phyloP scores from a whole-genome alignment of 257 asterid genomes.

The Handroanthus guayacan region DNA sequence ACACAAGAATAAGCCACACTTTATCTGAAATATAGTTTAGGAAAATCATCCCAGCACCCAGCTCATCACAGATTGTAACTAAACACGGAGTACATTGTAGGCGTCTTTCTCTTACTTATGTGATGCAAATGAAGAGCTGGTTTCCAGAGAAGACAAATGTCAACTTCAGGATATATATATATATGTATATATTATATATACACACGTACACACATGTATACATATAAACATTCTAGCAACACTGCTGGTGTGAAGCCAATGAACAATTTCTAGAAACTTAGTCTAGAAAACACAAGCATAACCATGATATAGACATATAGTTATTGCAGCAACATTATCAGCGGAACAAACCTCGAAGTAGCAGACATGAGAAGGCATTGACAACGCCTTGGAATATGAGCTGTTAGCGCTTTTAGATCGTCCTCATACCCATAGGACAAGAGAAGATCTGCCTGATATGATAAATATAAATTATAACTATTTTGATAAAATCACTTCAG shows the following conservation, averaged over 20 bases:
- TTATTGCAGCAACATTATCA: slow-evolving; percentile 3
- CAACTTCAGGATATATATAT: not conserved
- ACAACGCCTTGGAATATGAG: slow-evolving; percentile 83
- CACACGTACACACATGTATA: not conserved
- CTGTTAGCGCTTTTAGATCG: slow-evolving; percentile 79
- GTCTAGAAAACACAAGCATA: slow-evolving; percentile 12
- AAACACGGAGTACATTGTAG: not conserved
- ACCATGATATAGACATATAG: slow-evolving; percentile 19
- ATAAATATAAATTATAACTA: slow-evolving; percentile 34
- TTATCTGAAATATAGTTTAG: not conserved
- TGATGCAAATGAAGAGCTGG: not conserved
- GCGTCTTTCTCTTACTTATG: not conserved
- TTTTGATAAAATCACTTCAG: slow-evolving; percentile 21
- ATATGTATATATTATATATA: not conserved
- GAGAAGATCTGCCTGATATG: slow-evolving; percentile 92
- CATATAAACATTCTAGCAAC: not conserved
- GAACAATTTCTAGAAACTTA: slow-evolving; percentile 12
- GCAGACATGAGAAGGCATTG: slow-evolving; percentile 99
- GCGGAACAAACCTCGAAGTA: slow-evolving; percentile 76
- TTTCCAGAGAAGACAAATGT: slow-evolving; percentile 12
- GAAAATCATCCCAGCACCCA: not conserved
- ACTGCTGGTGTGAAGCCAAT: not conserved
- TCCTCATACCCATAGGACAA: slow-evolving; percentile 92
- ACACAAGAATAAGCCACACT: slow-evolving; percentile 17
- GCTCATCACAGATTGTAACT: slow-evolving; percentile 11